phyloP scores from a whole-genome alignment of 148 eudicot genomes.

The Fagopyrum homotropicum region DNA sequence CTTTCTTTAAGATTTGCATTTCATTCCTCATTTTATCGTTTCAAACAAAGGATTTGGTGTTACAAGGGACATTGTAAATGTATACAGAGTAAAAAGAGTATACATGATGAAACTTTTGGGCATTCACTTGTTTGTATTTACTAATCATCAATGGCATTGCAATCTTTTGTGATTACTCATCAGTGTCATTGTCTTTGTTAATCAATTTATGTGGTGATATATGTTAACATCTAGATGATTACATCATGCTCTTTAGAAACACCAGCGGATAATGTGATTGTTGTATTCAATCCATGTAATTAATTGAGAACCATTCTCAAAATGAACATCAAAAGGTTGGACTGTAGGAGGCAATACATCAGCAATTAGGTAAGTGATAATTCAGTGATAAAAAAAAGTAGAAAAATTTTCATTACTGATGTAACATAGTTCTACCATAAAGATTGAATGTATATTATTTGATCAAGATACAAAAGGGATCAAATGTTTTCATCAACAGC shows the following conservation, averaged over 20 bases:
- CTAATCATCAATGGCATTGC: background rate
- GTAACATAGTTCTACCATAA: background rate
- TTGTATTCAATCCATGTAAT: background rate
- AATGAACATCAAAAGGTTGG: background rate
- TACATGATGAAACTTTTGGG: background rate
- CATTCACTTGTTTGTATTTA: background rate
- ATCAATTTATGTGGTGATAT: no score
- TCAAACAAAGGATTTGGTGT: background rate
- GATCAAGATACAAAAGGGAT: background rate
- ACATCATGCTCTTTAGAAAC: no score
- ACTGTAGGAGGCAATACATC: background rate
- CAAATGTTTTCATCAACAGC: background rate
- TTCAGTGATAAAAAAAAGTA: background rate
- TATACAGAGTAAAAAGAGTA: background rate
- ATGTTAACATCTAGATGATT: no score
- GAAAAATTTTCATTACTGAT: background rate
- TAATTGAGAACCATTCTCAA: background rate
- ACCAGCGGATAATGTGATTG: background rate
- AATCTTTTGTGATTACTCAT: background rate
- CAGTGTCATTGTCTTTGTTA: background rate
- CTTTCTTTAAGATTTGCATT: background rate
- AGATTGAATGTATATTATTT: background rate
- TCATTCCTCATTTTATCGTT: background rate
- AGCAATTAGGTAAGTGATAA: background rate
- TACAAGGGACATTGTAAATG: background rate